Evolutionary conservation across 225 moss, liverwort and hornwort species (phyloP), one percentile per base, ranked within the genome.

Genomic region (Anthoceros angustus): DNA sequence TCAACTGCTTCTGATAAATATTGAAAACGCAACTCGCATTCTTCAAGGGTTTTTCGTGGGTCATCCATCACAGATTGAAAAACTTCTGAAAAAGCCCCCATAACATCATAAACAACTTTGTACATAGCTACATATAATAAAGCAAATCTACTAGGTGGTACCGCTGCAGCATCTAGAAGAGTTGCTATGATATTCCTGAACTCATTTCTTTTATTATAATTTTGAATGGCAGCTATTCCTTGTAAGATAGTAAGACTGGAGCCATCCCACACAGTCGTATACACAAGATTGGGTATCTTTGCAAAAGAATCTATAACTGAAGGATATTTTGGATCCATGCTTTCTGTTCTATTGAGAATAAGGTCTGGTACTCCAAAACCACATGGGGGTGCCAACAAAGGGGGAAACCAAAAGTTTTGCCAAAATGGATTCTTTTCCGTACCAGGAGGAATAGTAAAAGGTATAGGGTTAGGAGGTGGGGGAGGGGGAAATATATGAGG

Each of bases 341-440:
- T 18, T 15, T 55, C 55, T 5, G 14, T 55, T 55, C 55, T 15
- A 55, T 55, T 55, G 18, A 55, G 23, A 55, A 55, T 55, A 9
- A 55, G 14, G 14, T 55, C 55, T 18, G 55, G 55, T 5, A 55
- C 55, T 55, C 55, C 55, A 55, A 55, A 55, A 0, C 55, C 55
- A 55, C 55, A 55, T 18, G 55, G 55, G 6, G 55, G 55, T 8
- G 23, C 55, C 18, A 55, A 23, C 14, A 55, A 55, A 15, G 55
- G 55, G 18, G 55, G 55, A 55, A 55, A 55, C 55, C 55, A 55
- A 55, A 55, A 55, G 55, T 55, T 55, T 55, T 55, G 55, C 55
- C 55, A 55, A 15, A 55, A 55, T 18, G 10, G 55, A 20, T 55
- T 55, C 23, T 55, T 55, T 12, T 55, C 55, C 0, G 55, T 55